These are phyloP conservation scores for Rasamsonia emersonii DNA, from an alignment of 2,329 filamentous ascomycete genomes.

Conservation along the genomic window DNA sequence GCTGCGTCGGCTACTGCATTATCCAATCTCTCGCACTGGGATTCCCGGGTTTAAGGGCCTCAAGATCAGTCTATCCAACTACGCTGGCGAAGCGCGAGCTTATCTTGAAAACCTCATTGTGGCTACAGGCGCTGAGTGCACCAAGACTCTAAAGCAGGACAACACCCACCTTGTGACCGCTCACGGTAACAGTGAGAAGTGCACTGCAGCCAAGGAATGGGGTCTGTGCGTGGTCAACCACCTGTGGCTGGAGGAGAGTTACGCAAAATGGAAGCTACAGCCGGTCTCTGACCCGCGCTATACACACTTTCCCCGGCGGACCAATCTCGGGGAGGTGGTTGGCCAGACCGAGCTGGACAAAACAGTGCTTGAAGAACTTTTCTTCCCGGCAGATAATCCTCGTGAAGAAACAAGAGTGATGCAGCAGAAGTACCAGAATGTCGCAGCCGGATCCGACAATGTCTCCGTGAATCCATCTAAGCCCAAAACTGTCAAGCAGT, in stretches of 20 bases:
- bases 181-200: constrained; percentile 84
- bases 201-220: constrained; percentile 86
- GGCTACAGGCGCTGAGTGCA: constrained; percentile 78
- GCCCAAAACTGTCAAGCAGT: constrained; percentile 13
- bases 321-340: constrained; percentile 86
- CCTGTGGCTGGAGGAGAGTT: constrained; percentile 95
- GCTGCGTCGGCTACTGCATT: constrained; percentile 73
- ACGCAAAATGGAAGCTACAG: constrained; percentile 75
- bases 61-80: constrained; percentile 88
- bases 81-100: constrained; percentile 83
- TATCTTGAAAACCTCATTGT: constrained; percentile 88
- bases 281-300: constrained; percentile 66
- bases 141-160: constrained; percentile 87
- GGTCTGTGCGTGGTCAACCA: constrained; percentile 85
- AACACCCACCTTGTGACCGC: constrained; percentile 96
- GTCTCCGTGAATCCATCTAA: constrained; percentile 9
- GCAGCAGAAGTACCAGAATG: constrained; percentile 29
- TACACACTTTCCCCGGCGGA: constrained; percentile 76
- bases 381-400: constrained; percentile 38
- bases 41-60: constrained; percentile 70
- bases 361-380: constrained; percentile 61
- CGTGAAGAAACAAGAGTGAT: constrained; percentile 17
- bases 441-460: constrained; percentile 9
- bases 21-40: constrained; percentile 68
- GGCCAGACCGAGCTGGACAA: constrained; percentile 80